Evolutionary conservation across 345 rosid species (phyloP), one percentile per base, ranked within the genome.

Genomic region (Erucastrum elatum): DNA sequence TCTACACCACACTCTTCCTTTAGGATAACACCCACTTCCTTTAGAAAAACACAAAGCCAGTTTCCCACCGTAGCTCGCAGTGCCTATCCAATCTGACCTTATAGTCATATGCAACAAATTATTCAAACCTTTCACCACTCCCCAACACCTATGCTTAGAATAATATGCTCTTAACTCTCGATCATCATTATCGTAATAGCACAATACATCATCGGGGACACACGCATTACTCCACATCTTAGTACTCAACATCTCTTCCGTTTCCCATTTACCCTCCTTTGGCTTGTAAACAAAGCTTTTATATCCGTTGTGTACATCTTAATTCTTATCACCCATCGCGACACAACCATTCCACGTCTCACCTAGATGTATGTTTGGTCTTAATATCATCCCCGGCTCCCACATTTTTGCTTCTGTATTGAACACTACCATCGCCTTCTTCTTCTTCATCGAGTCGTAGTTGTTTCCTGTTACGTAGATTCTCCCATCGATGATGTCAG

Each of bases 61-160:
- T 12, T 25, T 66, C 55, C 31, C 33, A 21, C 55, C 11, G 12
- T 25, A 25, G 25, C 34, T 11, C 55, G 11, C 33, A 12, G 4
- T 5, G 9, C 26, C 5, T 8, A 12, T 8, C 27, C 26, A 4
- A 10, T 1, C 0, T 39, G 29, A 0, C 9, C 13, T 2, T 8
- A 0, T 8, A 2, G 13, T 37, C 55, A 21, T 16, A 21, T 0
- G 0, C 55, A 7, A 39, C 53, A 21, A 21, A 0, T 21, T 4
- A 9, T 5, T 55, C 70, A 66, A 5, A 39, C 70, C 70, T 17
- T 66, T 66, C 55, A 66, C 55, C 55, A 39, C 53, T 39, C 70
- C 17, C 70, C 55, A 66, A 11, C 29, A 12, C 31, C 17, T 39
- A 5, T 66, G 53, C 53, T 21, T 37, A 10, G 31, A 30, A 66